Conservation (phyloP, 768 basidiomycete genomes). For the Gymnopilus junonius region DNA sequence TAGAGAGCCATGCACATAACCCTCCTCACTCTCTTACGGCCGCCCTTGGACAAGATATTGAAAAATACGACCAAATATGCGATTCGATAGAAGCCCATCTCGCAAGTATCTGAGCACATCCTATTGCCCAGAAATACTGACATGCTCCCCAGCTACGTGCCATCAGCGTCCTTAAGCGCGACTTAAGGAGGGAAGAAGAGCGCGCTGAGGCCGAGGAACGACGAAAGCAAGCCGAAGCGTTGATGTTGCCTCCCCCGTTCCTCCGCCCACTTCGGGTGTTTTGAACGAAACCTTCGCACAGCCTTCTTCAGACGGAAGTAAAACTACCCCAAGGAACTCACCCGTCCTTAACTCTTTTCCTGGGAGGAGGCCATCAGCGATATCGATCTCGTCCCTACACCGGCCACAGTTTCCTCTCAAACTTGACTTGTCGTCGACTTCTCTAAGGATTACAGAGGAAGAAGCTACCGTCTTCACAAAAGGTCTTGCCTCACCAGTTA, state of each 20-base stretch:
- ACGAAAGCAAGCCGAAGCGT: conserved; percentile 22
- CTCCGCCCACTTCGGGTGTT: conserved; percentile 16
- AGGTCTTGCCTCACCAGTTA: conserved; percentile 78
- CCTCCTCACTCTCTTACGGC: conserved; percentile 71
- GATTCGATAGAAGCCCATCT: conserved; percentile 77
- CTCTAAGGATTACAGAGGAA: conserved; percentile 69
- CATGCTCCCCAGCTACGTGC: conserved; percentile 61
- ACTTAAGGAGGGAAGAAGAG: conserved; percentile 64
- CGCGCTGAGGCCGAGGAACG: conserved; percentile 44
- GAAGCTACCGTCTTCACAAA: conserved; percentile 62
- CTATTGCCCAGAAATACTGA: not conserved
- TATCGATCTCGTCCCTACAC: conserved; percentile 81
- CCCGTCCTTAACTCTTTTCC: conserved; percentile 33
- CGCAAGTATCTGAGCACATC: conserved; percentile 42
- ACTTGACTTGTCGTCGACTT: conserved; percentile 77
- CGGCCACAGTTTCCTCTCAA: conserved; percentile 73
- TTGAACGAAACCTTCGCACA: conserved; percentile 28
- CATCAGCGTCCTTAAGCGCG: conserved; percentile 73
- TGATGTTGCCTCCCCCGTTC: conserved; percentile 25
- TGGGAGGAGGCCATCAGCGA: conserved; percentile 71
- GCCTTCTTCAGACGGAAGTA: conserved; percentile 29
- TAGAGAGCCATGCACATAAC: conserved; percentile 57
- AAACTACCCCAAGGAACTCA: conserved; percentile 33
- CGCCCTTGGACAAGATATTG: conserved; percentile 72
- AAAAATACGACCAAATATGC: conserved; percentile 80